Evolutionary conservation across 2,329 filamentous ascomycete species (phyloP).

Genomic region (Cryphonectria radicalis): DNA sequence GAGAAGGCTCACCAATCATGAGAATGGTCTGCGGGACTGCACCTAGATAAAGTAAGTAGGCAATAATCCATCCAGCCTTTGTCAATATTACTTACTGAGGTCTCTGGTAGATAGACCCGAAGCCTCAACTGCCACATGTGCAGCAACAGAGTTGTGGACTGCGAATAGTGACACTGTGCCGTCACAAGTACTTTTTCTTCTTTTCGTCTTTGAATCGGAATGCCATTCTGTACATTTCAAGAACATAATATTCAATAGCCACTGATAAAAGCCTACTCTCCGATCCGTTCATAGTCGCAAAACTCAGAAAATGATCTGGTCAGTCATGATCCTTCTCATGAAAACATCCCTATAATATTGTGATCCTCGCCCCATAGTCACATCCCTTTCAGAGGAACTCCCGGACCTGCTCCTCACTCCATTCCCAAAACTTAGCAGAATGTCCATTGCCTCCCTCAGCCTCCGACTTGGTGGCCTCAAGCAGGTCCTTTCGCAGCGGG

Average conservation of each 20-base stretch:
- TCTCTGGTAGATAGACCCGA: no score
- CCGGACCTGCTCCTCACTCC: conserved; percentile 45
- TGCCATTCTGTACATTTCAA: background rate
- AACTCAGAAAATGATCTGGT: background rate
- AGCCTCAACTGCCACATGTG: no score
- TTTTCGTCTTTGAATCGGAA: background rate
- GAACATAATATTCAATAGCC: background rate
- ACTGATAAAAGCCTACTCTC: background rate
- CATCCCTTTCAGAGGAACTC: conserved; percentile 17
- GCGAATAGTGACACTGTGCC: background rate
- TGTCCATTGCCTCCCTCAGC: conserved; percentile 44
- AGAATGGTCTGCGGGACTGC: background rate
- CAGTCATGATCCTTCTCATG: background rate
- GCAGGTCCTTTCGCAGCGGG: background rate
- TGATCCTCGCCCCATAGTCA: no score
- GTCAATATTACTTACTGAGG: background rate
- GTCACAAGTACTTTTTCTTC: no score
- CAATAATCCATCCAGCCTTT: background rate
- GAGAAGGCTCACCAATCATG: background rate
- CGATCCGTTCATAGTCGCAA: background rate
- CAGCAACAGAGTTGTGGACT: background rate
- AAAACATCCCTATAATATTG: no score
- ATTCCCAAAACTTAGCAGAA: conserved; percentile 45
- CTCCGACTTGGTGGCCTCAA: conserved; percentile 35
- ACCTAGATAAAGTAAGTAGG: background rate